These are phyloP conservation scores for Pseudomicrostroma phylloplanum DNA, from an alignment of 1,284 basidiomycete genomes.

Conservation along the genomic window DNA sequence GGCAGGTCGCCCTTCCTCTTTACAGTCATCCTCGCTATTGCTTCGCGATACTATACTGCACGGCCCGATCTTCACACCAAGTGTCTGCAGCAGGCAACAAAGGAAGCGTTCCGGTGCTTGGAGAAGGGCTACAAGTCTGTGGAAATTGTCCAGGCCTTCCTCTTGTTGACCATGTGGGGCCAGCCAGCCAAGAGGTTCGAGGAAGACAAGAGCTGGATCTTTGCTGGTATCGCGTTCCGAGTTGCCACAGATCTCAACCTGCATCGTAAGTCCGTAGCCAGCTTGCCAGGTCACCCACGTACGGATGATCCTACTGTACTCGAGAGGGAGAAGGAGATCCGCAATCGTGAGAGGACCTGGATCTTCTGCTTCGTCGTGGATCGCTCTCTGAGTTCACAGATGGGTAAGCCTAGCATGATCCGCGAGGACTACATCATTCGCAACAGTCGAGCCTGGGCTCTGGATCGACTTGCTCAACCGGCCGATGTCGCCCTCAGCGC, in stretches of 20 bases:
- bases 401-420: slow-evolving; percentile 81
- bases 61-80: slow-evolving; percentile 76
- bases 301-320: slow-evolving; percentile 45
- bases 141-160: slow-evolving; percentile 58
- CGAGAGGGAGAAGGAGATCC: slow-evolving; percentile 72
- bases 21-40: slow-evolving; percentile 72
- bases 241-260: slow-evolving; percentile 95
- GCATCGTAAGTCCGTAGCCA: slow-evolving; percentile 72
- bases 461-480: slow-evolving; percentile 35
- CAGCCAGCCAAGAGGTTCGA: slow-evolving; percentile 62
- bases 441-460: slow-evolving; percentile 66
- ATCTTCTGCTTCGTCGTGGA: slow-evolving; percentile 83
- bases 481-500: slow-evolving; percentile 47
- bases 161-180: slow-evolving; percentile 51
- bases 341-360: slow-evolving; percentile 92
- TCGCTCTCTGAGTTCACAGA: slow-evolving; percentile 73
- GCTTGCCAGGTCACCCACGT: slow-evolving; percentile 51
- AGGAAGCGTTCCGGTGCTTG: slow-evolving; percentile 68
- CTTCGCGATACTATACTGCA: slow-evolving; percentile 78
- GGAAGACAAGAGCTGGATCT: slow-evolving; percentile 85
- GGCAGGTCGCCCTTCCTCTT: slow-evolving; percentile 47
- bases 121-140: slow-evolving; percentile 81
- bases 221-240: slow-evolving; percentile 57
- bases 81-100: slow-evolving; percentile 75
- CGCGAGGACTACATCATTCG: slow-evolving; percentile 79